Base-by-base conservation (phyloP, 129 eudicot species). In the Flaveria sonorensis region DNA sequence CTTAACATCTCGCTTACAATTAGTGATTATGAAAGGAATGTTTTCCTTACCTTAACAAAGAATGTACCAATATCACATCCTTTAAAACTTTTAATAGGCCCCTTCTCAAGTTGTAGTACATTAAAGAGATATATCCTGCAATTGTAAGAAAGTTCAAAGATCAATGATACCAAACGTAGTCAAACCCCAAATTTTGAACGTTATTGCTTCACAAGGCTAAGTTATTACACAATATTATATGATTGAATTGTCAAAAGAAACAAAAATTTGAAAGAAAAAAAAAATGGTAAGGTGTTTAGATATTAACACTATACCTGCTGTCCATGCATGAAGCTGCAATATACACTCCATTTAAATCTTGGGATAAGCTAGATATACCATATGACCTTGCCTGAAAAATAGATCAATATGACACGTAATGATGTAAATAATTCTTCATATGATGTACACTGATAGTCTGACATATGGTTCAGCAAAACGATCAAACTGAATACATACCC, bases 321-420 rank as follows among this genome's bases (percentile, higher is more conserved):
- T 51, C 57, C 57, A 51, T 51, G 57, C 57, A 51, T 51, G 57
- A 51, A 51, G 57, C 57, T 51, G 19, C 16, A 14, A 51, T 51
- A 51, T 16, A 51, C 8, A 51, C 57, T 43, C 97, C 98, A 59
- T 94, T 89, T 63, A 74, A 46, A 89, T 94, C 98, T 88, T 94
- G 98, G 23, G 97, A 94, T 85, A 94, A 81, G 69, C 98, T 83
- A 50, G 98, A 89, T 84, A 94, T 87, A 59, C 98, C 98, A 82
- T 90, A 91, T 48, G 83, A 78, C 69, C 91, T 70, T 75, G 61
- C 92, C 98, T 94, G 87, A 68, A 72, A 26, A 72, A 79, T 30
- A 61, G 32, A 1, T 39, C 43, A 68, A 40, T 55, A 40, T 46
- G 28, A 21, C 32, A 77, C 26, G 21, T 57, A 67, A 56, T 30